A percentile compares a stretch with the other conserved stretches of the same genome.
These are phyloP conservation scores for Solanum virginianum DNA, from an alignment of 257 asterid genomes.

Conservation along the genomic window DNA sequence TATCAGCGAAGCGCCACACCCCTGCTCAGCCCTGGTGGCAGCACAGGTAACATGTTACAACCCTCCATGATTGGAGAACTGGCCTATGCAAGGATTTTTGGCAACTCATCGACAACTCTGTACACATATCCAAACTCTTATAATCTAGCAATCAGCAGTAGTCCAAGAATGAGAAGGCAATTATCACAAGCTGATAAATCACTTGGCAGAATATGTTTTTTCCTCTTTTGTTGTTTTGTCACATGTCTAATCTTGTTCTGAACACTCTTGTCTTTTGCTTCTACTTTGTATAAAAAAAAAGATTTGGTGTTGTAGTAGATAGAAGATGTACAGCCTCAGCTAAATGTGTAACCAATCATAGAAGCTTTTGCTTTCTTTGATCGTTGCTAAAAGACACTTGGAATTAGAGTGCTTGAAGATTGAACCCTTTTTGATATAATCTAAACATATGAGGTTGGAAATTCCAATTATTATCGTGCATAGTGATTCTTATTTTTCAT, in stretches of 20 bases:
- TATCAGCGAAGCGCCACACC: slow-evolving; percentile 7
- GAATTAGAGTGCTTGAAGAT: neutral
- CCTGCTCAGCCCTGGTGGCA: slow-evolving; percentile 2
- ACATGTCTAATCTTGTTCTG: slow-evolving; percentile 48
- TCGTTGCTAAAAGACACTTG: neutral
- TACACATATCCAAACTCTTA: slow-evolving; percentile 43
- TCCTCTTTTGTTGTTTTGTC: slow-evolving; percentile 49
- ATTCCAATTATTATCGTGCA: neutral
- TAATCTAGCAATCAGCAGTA: slow-evolving; percentile 16
- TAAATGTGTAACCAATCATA: neutral
- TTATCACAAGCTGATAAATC: slow-evolving; percentile 40
- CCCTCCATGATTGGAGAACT: slow-evolving; percentile 56
- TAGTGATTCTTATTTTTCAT: neutral
- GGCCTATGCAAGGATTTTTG: slow-evolving; percentile 40
- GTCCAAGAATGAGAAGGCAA: slow-evolving; percentile 44
- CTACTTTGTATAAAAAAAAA: neutral
- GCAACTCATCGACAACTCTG: slow-evolving; percentile 33
- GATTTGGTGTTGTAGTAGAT: neutral
- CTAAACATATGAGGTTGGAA: neutral
- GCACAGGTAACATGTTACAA: slow-evolving; percentile 1
- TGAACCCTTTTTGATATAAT: neutral
- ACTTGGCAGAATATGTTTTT: slow-evolving; percentile 44
- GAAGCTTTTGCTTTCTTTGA: neutral
- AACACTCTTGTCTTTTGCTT: neutral
- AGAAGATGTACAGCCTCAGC: neutral